A percentile compares a stretch with the other conserved stretches of the same genome.
Conservation (phyloP, 225 moss, liverwort and hornwort species). For the Polytrichum formosum region DNA sequence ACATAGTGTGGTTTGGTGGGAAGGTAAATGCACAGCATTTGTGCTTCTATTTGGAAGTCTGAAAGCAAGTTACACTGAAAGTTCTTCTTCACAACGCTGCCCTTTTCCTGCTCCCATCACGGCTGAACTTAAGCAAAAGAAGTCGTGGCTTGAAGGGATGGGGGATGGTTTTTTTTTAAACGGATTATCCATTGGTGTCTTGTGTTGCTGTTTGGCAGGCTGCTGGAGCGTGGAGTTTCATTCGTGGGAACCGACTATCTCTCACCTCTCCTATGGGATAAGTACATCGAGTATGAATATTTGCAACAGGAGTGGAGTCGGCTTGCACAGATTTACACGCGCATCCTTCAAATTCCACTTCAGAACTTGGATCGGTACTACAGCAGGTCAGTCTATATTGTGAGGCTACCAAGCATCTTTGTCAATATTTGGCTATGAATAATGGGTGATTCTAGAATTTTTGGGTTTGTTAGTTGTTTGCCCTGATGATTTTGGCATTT, state of each 20-base stretch:
- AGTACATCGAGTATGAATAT: conserved; percentile 90
- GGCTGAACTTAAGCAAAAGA: conserved; percentile 86
- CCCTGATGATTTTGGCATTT: no score
- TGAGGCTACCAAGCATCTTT: conserved; percentile 74
- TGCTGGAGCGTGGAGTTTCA: conserved; percentile 88
- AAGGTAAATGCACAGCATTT: conserved; percentile 99
- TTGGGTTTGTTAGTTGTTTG: no score
- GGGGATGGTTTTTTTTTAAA: conserved; percentile 18
- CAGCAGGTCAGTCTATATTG: conserved; percentile 43
- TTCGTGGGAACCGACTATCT: conserved; percentile 85
- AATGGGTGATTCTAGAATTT: background rate
- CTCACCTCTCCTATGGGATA: conserved; percentile 84
- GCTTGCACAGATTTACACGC: conserved; percentile 81
- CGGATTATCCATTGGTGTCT: conserved; percentile 12
- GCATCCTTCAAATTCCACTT: conserved; percentile 82
- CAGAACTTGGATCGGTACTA: conserved; percentile 78
- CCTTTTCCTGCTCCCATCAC: conserved; percentile 98
- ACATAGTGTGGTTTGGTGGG: conserved; percentile 99
- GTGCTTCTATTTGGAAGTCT: conserved; percentile 99
- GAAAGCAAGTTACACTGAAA: conserved; percentile 99
- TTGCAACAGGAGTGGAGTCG: conserved; percentile 84
- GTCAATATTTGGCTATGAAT: background rate
- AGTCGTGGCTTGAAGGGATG: conserved; percentile 49
- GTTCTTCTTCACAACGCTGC: conserved; percentile 95
- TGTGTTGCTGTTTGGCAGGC: conserved; percentile 55